Conservation (phyloP, 2,329 filamentous ascomycete genomes). For the Stachybotrys chlorohalonatus region DNA sequence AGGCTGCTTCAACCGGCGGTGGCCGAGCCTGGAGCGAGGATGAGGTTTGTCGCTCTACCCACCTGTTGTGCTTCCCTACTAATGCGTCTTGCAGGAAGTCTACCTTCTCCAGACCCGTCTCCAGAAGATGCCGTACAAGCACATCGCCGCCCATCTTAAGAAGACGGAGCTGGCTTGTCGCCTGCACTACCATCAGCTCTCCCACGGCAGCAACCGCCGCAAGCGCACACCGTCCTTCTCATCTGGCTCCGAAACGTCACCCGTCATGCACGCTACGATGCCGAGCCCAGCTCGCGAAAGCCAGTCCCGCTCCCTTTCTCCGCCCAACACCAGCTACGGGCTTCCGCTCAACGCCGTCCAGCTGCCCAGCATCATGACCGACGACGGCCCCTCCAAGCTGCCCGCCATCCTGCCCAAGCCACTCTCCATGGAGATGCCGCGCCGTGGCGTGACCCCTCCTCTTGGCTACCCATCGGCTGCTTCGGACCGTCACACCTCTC, state of each 20-base stretch:
- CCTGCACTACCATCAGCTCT: slow-evolving; percentile 79
- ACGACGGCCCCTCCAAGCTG: slow-evolving; percentile 36
- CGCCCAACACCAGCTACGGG: slow-evolving; percentile 37
- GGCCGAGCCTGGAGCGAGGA: slow-evolving; percentile 80
- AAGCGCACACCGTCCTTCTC: slow-evolving; percentile 66
- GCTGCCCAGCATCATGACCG: slow-evolving; percentile 43
- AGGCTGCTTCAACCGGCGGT: slow-evolving; percentile 61
- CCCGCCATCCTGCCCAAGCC: slow-evolving; percentile 61
- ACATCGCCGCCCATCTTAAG: slow-evolving; percentile 75
- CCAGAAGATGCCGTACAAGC: slow-evolving; percentile 87
- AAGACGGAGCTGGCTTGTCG: slow-evolving; percentile 85
- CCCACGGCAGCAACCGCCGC: slow-evolving; percentile 71
- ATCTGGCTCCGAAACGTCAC: slow-evolving; percentile 48
- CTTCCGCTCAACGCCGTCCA: slow-evolving; percentile 36
- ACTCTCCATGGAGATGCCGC: slow-evolving; percentile 35
- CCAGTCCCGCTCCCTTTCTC: slow-evolving; percentile 37
- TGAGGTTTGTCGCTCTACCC: slow-evolving; percentile 48
- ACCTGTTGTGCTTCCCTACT: slow-evolving; percentile 2
- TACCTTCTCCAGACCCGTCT: slow-evolving; percentile 77
- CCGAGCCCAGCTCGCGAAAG: slow-evolving; percentile 43
- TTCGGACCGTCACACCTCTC: slow-evolving; percentile 35
- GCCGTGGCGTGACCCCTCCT: slow-evolving; percentile 24
- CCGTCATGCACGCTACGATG: slow-evolving; percentile 35
- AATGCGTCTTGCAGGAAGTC: slow-evolving; percentile 49
- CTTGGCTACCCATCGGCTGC: slow-evolving; percentile 31